A percentile compares a stretch with the other conserved stretches of the same genome.
Evolutionary conservation across 805 yeast species (phyloP).

Genomic region (Sugiyamaella marilandica): DNA sequence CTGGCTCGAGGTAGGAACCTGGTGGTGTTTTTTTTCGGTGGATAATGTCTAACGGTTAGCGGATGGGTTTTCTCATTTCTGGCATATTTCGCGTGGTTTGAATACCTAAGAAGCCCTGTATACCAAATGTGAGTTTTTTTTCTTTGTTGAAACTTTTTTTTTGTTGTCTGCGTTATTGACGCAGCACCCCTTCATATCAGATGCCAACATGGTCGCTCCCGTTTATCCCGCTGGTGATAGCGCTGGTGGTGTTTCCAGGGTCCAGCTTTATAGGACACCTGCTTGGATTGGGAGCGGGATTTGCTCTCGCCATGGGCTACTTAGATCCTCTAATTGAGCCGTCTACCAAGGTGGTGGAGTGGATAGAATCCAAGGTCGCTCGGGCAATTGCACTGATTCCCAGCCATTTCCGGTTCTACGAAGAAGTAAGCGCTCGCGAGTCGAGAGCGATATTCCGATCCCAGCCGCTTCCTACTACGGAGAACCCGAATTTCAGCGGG

Average conservation of each 20-base stretch:
- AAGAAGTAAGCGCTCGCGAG: conserved; percentile 55
- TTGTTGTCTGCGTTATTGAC: neutral
- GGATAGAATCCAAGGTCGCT: conserved; percentile 55
- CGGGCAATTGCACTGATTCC: conserved; percentile 52
- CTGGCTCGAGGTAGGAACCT: conserved; percentile 48
- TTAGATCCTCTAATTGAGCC: conserved; percentile 57
- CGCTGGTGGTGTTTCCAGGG: conserved; percentile 54
- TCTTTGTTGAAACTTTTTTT: neutral
- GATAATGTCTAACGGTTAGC: conserved; percentile 26
- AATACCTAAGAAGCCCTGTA: conserved; percentile 31
- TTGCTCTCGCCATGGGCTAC: conserved; percentile 48
- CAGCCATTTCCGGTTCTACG: conserved; percentile 48
- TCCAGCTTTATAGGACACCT: conserved; percentile 73
- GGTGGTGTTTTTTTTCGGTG: neutral
- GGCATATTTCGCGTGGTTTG: conserved; percentile 53
- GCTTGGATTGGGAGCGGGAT: conserved; percentile 64
- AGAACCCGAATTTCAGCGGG: conserved; percentile 4
- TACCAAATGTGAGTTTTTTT: conserved; percentile 18
- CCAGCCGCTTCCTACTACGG: conserved; percentile 12
- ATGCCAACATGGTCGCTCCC: conserved; percentile 63
- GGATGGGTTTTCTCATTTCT: conserved; percentile 70
- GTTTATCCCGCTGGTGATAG: conserved; percentile 44
- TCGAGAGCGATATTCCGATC: conserved; percentile 18
- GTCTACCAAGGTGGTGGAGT: conserved; percentile 50
- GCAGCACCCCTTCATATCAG: conserved; percentile 17